These are phyloP conservation scores for Fusarium robinianum DNA, from an alignment of 2,329 filamentous ascomycete genomes.

Conservation along the genomic window DNA sequence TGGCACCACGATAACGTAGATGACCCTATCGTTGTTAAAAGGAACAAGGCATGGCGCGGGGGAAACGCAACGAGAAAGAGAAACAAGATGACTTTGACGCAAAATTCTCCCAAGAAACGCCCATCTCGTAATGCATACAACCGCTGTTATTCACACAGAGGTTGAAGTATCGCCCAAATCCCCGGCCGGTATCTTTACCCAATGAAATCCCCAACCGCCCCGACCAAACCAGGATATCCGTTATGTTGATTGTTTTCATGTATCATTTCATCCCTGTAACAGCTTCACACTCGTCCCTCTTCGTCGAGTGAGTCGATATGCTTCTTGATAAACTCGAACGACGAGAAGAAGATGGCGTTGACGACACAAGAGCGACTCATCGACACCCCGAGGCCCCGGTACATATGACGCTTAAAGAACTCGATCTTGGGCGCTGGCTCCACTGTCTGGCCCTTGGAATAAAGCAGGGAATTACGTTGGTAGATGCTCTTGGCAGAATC, in stretches of 20 bases:
- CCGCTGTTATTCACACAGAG: conserved; percentile 18
- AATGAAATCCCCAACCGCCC: conserved; percentile 9
- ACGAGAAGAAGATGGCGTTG: conserved; percentile 89
- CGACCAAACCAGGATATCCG: conserved; percentile 10
- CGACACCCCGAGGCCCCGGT: conserved; percentile 80
- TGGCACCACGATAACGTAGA: no score
- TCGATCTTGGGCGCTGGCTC: conserved; percentile 72
- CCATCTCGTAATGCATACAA: conserved; percentile 35
- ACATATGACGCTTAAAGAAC: conserved; percentile 79
- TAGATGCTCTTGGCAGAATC: conserved; percentile 87
- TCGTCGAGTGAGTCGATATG: conserved; percentile 61
- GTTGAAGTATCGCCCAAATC: no score
- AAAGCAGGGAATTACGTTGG: conserved; percentile 77
- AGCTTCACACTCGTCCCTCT: conserved; percentile 25
- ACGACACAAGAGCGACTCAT: conserved; percentile 82
- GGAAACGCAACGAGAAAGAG: conserved; percentile 4
- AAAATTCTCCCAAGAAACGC: conserved; percentile 25
- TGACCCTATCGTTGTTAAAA: neutral
- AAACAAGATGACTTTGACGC: conserved; percentile 11
- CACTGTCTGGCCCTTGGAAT: conserved; percentile 66
- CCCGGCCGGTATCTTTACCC: no score
- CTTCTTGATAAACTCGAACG: conserved; percentile 82
- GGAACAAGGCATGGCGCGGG: neutral
- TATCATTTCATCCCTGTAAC: neutral
- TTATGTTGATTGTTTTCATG: conserved; percentile 8